Conservation (phyloP, 768 basidiomycete species). For the Boletus rex-veris region DNA sequence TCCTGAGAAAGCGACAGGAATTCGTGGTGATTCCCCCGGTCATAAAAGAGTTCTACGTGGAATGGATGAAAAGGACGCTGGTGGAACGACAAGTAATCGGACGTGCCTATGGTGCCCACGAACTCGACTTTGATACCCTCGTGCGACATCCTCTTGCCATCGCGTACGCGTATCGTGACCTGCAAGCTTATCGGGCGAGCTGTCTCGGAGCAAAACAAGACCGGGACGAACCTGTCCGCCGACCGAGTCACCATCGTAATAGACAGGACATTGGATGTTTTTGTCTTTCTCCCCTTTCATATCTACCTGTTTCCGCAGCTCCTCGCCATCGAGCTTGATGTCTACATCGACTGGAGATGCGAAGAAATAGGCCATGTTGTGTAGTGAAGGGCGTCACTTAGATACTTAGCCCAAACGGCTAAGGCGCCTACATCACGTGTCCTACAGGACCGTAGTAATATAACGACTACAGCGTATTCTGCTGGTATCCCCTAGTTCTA, state of each 20-base stretch:
- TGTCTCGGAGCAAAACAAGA: not conserved
- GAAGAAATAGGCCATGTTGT: conserved; percentile 80
- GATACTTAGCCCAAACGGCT: too few relatives aligned
- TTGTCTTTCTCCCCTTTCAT: conserved; percentile 89
- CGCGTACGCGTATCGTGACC: conserved; percentile 85
- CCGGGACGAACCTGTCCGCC: conserved; percentile 65
- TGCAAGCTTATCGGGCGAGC: conserved; percentile 28
- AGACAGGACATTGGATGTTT: conserved; percentile 81
- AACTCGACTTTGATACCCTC: conserved; percentile 99
- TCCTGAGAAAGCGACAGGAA: conserved; percentile 96
- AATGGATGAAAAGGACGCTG: not conserved
- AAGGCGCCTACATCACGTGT: too few relatives aligned
- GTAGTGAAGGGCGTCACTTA: too few relatives aligned
- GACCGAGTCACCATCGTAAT: conserved; percentile 94
- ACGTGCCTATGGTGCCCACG: conserved; percentile 88
- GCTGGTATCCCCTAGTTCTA: too few relatives aligned
- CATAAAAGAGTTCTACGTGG: conserved; percentile 77
- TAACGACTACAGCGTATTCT: too few relatives aligned
- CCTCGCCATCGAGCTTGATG: conserved; percentile 83
- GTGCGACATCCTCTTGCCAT: conserved; percentile 92
- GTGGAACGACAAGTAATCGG: not conserved
- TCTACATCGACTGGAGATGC: conserved; percentile 88
- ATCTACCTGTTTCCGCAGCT: conserved; percentile 84
- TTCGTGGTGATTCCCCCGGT: conserved; percentile 97
- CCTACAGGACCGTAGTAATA: too few relatives aligned